These are phyloP conservation scores for Mycena leptocephala DNA, from an alignment of 768 basidiomycete genomes.

Conservation along the genomic window DNA sequence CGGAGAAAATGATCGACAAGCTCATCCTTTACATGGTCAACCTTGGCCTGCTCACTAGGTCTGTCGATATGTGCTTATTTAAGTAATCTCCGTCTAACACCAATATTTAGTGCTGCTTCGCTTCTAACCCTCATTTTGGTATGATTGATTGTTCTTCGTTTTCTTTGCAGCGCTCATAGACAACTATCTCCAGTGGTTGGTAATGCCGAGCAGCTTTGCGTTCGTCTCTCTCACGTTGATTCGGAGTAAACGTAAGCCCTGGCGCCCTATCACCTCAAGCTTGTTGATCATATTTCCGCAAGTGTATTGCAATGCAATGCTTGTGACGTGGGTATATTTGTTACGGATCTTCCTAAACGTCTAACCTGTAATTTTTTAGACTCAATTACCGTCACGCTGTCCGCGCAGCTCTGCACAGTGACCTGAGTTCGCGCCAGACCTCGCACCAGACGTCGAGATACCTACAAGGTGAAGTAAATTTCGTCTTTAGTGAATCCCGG, in stretches of 20 bases:
- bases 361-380: not conserved
- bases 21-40: slow-evolving; percentile 33
- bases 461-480: not conserved
- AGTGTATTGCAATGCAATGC: slow-evolving; percentile 36
- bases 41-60: slow-evolving; percentile 27
- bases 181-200: slow-evolving; percentile 16
- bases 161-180: not conserved
- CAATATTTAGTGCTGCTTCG: slow-evolving; percentile 20
- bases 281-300: not conserved
- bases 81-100: not conserved
- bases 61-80: not conserved
- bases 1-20: slow-evolving; percentile 31
- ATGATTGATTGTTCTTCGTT: not conserved
- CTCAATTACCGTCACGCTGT: slow-evolving; percentile 1
- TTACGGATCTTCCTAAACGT: not conserved
- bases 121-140: slow-evolving; percentile 28
- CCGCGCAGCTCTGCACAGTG: not conserved
- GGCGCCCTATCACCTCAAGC: not conserved
- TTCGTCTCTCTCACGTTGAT: slow-evolving; percentile 31
- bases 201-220: slow-evolving; percentile 25
- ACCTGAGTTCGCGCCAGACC: not conserved
- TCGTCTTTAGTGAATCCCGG: not conserved
- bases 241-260: slow-evolving; percentile 29
- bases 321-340: slow-evolving; percentile 26
- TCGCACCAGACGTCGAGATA: not conserved